Evolutionary conservation across 208 protist species (phyloP).

Genomic region (Crithidia mellificae): DNA sequence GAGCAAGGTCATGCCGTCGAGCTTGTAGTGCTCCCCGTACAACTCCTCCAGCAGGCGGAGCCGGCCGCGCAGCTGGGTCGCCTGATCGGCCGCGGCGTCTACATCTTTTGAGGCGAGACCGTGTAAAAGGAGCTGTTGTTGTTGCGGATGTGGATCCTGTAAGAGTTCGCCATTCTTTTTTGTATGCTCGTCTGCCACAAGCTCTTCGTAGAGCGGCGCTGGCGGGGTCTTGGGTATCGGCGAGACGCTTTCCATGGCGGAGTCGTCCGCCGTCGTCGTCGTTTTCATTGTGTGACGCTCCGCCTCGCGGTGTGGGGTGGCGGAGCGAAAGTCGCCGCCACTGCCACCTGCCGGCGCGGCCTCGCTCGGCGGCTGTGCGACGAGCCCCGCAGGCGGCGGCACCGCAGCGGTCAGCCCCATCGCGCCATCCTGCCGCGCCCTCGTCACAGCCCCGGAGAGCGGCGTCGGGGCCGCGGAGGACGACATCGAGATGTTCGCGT

Average conservation of each 20-base stretch:
- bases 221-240: conserved; percentile 8
- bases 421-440: background rate
- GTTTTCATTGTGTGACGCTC: background rate
- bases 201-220: background rate
- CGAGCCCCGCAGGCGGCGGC: no score
- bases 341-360: background rate
- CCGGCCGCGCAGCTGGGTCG: conserved; percentile 9
- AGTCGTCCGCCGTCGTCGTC: background rate
- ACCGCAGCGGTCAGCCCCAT: no score
- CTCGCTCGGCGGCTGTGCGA: background rate
- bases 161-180: background rate
- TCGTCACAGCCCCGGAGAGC: background rate
- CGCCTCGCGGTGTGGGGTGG: background rate
- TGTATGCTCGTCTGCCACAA: background rate
- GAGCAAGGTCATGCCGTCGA: conserved; percentile 59
- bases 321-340: background rate
- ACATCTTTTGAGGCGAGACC: background rate
- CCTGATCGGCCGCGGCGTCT: background rate
- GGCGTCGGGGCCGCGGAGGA: conserved; percentile 6
- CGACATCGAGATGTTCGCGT: background rate
- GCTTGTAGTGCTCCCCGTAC: conserved; percentile 46
- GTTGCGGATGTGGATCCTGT: no score
- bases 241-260: conserved; percentile 1
- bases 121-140: background rate
- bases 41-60: conserved; percentile 40